Evolutionary conservation across 164 flowering plant genomes (phyloP), one percentile per base, ranked within the genome.

Genomic region (Stephania yunnanensis): DNA sequence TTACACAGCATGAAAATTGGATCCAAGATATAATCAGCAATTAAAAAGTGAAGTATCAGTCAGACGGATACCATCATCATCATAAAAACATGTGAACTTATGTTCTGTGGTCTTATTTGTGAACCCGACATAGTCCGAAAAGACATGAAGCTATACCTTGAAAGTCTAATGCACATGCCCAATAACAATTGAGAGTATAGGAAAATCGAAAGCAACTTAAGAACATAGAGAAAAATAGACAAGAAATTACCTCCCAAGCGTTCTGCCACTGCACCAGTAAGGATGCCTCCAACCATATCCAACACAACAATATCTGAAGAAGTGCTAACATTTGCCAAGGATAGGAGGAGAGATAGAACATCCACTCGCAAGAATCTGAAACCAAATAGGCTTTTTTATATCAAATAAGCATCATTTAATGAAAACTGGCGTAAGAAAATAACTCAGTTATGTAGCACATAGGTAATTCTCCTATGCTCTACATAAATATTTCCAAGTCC

Each of bases 251-350:
- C 99, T 89, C 98, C 98, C 81, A 93, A 82, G 46, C 99, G 96
- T 81, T 93, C 99, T 70, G 97, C 99, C 70, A 90, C 94, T 70
- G 98, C 92, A 82, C 98, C 99, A 75, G 97, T 92, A 69, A 93
- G 68, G 78, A 92, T 80, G 61, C 99, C 99, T 76, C 94, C 92
- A 80, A 93, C 86, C 91, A 87, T 88, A 88, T 95, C 99, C 77
- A 93, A 86, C 25, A 92, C 87, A 70, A 95, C 93, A 46, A 93
- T 88, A 82, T 95, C 91, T 30, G 98, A 88, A 78, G 86, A 76
- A 69, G 97, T 84, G 36, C 89, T 77, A 71, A 91, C 86, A 88
- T 95, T 90, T 53, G 90, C 99, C 90, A 92, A 73, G 45, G 97
- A 90, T 74, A 95, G 89, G 74, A 95, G 80, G 83, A 95, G 92